phyloP scores from a whole-genome alignment of 2,329 filamentous ascomycete species.

The Seiridium cupressi region DNA sequence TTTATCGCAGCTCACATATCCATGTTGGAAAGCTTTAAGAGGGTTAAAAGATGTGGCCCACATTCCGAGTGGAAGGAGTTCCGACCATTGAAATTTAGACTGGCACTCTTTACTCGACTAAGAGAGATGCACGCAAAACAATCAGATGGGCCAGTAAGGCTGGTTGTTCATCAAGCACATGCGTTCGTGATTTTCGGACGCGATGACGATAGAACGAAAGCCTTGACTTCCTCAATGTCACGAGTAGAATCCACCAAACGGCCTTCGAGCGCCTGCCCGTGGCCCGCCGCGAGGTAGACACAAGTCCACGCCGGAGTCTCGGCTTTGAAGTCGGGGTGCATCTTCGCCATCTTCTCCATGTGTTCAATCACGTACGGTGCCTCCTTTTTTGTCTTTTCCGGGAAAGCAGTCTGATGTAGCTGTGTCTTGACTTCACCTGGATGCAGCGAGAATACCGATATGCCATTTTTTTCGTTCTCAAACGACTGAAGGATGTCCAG shows the following conservation, averaged over 20 bases:
- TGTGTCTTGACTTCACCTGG: slow-evolving; percentile 3
- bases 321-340: slow-evolving; percentile 1
- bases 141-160: too few relatives aligned
- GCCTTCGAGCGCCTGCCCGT: slow-evolving; percentile 3
- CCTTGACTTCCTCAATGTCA: slow-evolving; percentile 2
- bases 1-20: too few relatives aligned
- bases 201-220: background rate
- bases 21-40: too few relatives aligned
- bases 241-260: background rate
- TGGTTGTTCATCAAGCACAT: background rate
- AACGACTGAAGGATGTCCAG: background rate
- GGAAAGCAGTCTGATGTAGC: slow-evolving; percentile 1
- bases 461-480: background rate
- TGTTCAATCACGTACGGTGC: slow-evolving; percentile 6
- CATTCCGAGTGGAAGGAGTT: too few relatives aligned
- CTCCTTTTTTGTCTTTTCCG: slow-evolving; percentile 4
- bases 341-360: slow-evolving; percentile 5
- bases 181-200: slow-evolving; percentile 1
- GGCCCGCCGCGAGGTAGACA: background rate
- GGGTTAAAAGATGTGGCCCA: too few relatives aligned
- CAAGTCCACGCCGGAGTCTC: slow-evolving; percentile 3
- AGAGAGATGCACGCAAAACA: too few relatives aligned
- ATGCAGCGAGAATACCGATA: background rate
- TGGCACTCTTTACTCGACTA: too few relatives aligned
- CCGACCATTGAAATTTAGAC: too few relatives aligned